Evolutionary conservation across 768 basidiomycete genomes (phyloP).

Genomic region (Mycena rebaudengoi): DNA sequence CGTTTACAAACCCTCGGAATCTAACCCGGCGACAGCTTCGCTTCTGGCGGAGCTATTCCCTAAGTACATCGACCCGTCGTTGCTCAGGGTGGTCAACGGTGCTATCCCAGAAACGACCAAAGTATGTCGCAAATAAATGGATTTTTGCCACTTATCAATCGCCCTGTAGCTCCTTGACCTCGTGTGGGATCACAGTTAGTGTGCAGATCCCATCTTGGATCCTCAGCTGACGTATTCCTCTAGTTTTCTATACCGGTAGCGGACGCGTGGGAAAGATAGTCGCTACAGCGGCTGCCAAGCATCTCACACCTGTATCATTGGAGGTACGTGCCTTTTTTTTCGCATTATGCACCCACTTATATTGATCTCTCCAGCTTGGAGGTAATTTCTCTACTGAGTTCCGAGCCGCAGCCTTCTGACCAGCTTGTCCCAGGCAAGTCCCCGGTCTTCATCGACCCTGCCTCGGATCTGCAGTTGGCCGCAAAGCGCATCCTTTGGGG

Average conservation of each 20-base stretch:
- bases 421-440: constrained; percentile 60
- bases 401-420: background rate
- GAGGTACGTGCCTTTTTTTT: constrained; percentile 38
- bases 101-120: constrained; percentile 69
- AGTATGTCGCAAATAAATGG: constrained; percentile 33
- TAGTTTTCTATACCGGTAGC: constrained; percentile 74
- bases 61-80: constrained; percentile 76
- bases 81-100: constrained; percentile 76
- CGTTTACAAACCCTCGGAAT: constrained; percentile 81
- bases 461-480: constrained; percentile 68
- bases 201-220: background rate
- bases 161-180: constrained; percentile 69
- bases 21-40: constrained; percentile 59
- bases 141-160: background rate
- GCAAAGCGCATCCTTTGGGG: constrained; percentile 85
- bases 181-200: constrained; percentile 66
- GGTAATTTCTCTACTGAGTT: constrained; percentile 24
- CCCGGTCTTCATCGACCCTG: constrained; percentile 78
- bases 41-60: constrained; percentile 74
- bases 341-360: background rate
- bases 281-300: constrained; percentile 78
- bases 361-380: constrained; percentile 56
- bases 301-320: constrained; percentile 70
- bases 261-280: constrained; percentile 73
- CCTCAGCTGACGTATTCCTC: background rate